A percentile compares a stretch with the other conserved stretches of the same genome.
Conservation (phyloP, 495 filamentous ascomycete species). For the Hyaloscypha hepaticicola region DNA sequence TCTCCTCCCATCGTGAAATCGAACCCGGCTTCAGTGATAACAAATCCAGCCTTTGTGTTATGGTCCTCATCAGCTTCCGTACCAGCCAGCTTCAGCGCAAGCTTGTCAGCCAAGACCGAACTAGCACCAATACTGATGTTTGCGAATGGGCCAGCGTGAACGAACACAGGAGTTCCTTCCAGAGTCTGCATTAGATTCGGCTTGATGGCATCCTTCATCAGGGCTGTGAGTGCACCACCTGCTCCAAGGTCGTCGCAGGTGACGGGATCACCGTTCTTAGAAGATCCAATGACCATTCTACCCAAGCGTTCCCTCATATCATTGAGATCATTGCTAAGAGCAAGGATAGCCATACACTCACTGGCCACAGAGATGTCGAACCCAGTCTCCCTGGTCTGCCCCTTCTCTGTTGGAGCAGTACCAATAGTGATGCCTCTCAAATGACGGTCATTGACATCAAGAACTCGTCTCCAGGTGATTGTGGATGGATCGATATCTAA, state of each 20-base stretch:
- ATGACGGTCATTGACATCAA: constrained; percentile 97
- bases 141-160: constrained; percentile 95
- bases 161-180: constrained; percentile 95
- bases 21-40: constrained; percentile 97
- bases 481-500: constrained; percentile 95
- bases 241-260: constrained; percentile 95
- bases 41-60: constrained; percentile 81
- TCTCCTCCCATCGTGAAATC: constrained; percentile 99
- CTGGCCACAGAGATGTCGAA: constrained; percentile 98
- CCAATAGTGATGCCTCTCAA: constrained; percentile 85
- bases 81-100: constrained; percentile 92
- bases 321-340: constrained; percentile 79
- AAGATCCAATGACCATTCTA: constrained; percentile 94
- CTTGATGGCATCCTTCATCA: constrained; percentile 99
- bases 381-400: constrained; percentile 76
- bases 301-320: constrained; percentile 95
- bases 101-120: constrained; percentile 90
- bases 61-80: constrained; percentile 94
- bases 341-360: constrained; percentile 98
- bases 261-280: constrained; percentile 79
- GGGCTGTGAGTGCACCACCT: constrained; percentile 85
- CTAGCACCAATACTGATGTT: constrained; percentile 98
- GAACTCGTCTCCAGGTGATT: constrained; percentile 93
- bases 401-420: constrained; percentile 86
- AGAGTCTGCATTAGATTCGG: constrained; percentile 98